Base-by-base conservation (phyloP, 176 grass and related monocot species). In the Paspalum notatum region DNA sequence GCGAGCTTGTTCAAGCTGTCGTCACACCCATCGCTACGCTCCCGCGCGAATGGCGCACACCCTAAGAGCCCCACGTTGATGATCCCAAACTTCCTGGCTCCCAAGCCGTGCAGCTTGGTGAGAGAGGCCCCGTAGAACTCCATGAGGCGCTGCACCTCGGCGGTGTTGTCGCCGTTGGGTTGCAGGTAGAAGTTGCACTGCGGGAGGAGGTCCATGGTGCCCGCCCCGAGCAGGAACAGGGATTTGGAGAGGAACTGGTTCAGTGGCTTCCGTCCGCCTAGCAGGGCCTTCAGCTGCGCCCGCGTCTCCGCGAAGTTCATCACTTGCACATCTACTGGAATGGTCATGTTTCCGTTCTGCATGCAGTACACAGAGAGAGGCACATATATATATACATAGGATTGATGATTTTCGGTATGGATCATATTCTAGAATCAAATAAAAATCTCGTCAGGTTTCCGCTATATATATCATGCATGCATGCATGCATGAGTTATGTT, bases 61-160 rank as follows among this genome's bases (percentile, higher is more conserved):
- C 78, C 64, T 10, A 81, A 38, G 22, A 37, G 72, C 5, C 49
- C 72, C 5, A 69, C 32, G 37, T 75, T 76, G 15, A 76, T 32
- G 52, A 83, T 49, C 4, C 16, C 69, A 9, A 83, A 75, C 72
- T 75, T 83, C 59, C 81, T 83, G 10, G 70, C 81, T 0, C 81
- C 81, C 81, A 83, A 52, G 48, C 46, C 38, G 14, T 83, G 61
- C 41, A 83, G 38, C 13, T 24, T 40, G 9, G 4, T 45, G 6
- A 85, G n/a, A 48, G 11, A 39, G 24, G 3, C 5, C 8, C 8
- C 22, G 27, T 81, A 81, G 14, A 71, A 58, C 12, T 22, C 38
- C 15, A 71, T 38, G 46, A 71, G 78, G 39, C 38, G 43, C 53
- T 81, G 57, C 16, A 70, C 24, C 47, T 49, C 9, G 12, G 64